These are phyloP conservation scores for Bocquillonia castaneifolia DNA, from an alignment of 441 rosid species.

Conservation along the genomic window DNA sequence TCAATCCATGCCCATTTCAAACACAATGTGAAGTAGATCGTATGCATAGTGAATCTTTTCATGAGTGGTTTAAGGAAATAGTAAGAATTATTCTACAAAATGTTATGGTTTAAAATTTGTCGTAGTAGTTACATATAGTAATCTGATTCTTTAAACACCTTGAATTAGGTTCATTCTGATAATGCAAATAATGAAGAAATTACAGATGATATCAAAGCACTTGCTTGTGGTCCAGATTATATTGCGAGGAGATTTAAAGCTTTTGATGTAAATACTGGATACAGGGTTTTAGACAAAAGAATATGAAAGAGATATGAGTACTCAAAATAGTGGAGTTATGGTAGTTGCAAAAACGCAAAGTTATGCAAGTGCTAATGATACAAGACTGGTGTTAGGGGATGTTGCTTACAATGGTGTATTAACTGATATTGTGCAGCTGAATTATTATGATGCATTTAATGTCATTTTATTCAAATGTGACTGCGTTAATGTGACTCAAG, in stretches of 20 bases:
- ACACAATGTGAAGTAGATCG: too few species aligned
- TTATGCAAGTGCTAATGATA: too few species aligned
- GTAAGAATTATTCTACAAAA: too few species aligned
- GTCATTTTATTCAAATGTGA: not conserved
- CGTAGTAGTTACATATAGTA: too few species aligned
- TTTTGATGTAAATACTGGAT: not conserved
- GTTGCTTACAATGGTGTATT: not conserved
- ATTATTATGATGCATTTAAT: not conserved
- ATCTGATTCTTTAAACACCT: too few species aligned
- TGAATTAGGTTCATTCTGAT: too few species aligned
- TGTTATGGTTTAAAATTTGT: too few species aligned
- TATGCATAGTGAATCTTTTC: too few species aligned
- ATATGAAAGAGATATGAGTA: not conserved
- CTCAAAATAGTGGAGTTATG: not conserved
- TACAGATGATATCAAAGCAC: not conserved
- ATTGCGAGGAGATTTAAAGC: not conserved
- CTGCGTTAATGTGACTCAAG: not conserved
- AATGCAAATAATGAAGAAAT: not conserved
- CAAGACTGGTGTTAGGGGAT: not conserved
- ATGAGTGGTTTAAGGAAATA: too few species aligned
- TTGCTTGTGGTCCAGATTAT: not conserved
- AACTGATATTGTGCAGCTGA: not conserved
- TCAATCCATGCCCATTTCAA: too few species aligned
- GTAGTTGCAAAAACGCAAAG: not conserved
- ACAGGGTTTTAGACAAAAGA: not conserved